phyloP scores from a whole-genome alignment of 352 stramenopile genomes.

The Phytophthora uliginosa region DNA sequence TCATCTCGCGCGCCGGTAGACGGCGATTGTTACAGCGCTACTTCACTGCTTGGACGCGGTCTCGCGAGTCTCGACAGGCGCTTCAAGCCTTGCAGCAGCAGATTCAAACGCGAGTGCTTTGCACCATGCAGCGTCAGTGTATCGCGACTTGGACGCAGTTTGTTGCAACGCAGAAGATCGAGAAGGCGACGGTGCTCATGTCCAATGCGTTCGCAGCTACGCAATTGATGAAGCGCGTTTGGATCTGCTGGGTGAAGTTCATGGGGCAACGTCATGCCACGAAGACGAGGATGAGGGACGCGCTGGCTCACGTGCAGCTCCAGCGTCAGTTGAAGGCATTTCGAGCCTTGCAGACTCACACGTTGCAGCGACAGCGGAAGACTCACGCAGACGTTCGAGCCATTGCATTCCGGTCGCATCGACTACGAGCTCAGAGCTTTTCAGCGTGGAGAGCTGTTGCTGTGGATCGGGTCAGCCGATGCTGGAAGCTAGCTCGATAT shows the following conservation, averaged over 20 bases:
- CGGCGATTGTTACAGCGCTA: conserved; percentile 30
- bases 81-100: conserved; percentile 32
- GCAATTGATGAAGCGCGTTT: conserved; percentile 27
- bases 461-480: background rate
- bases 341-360: conserved; percentile 14
- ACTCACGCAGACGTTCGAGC: background rate
- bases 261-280: background rate
- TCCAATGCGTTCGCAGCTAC: conserved; percentile 35
- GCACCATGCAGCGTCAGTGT: conserved; percentile 21
- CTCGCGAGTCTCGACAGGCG: conserved; percentile 9
- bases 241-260: conserved; percentile 32
- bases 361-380: conserved; percentile 17
- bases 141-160: conserved; percentile 41
- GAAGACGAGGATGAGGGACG: conserved; percentile 34
- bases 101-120: conserved; percentile 32
- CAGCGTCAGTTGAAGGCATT: conserved; percentile 36
- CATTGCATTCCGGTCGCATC: background rate
- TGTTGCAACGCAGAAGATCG: conserved; percentile 40
- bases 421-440: conserved; percentile 19
- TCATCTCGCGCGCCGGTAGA: conserved; percentile 32
- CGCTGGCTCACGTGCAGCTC: conserved; percentile 40
- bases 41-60: conserved; percentile 36
- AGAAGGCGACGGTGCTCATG: conserved; percentile 39
- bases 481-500: conserved; percentile 41
- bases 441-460: conserved; percentile 30